Evolutionary conservation across 768 basidiomycete genomes (phyloP).

Genomic region (Lanmaoa rubissima): DNA sequence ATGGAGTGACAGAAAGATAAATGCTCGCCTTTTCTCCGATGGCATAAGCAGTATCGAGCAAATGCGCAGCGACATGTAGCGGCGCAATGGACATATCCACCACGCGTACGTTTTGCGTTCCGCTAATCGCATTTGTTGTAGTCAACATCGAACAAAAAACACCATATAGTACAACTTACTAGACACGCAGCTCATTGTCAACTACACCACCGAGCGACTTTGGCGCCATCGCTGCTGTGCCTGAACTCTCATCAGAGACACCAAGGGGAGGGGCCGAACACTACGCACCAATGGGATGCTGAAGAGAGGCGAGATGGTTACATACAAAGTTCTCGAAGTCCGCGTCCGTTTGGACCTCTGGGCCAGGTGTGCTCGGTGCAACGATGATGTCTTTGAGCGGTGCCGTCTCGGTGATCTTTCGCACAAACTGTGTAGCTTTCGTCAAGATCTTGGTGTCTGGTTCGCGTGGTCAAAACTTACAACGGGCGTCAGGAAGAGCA

Average conservation of each 20-base stretch:
- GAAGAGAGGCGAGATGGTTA: background rate
- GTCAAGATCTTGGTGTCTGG: slow-evolving; percentile 15
- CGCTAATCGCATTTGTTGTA: background rate
- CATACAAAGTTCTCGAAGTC: slow-evolving; percentile 16
- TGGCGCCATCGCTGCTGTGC: slow-evolving; percentile 21
- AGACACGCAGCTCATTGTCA: slow-evolving; percentile 14
- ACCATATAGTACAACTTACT: slow-evolving; percentile 1
- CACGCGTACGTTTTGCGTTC: slow-evolving; percentile 17
- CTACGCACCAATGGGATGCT: slow-evolving; percentile 16
- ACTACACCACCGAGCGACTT: slow-evolving; percentile 18
- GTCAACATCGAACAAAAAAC: background rate
- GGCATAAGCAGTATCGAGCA: slow-evolving; percentile 19
- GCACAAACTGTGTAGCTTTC: slow-evolving; percentile 12
- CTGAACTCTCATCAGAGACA: slow-evolving; percentile 5
- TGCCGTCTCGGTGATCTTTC: slow-evolving; percentile 15
- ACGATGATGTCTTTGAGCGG: slow-evolving; percentile 18
- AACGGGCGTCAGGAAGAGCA: background rate
- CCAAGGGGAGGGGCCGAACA: background rate
- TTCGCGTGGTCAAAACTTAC: background rate
- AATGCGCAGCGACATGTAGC: slow-evolving; percentile 12
- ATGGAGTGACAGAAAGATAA: background rate
- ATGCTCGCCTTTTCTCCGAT: slow-evolving; percentile 15
- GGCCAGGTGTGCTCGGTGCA: slow-evolving; percentile 19
- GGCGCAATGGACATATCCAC: slow-evolving; percentile 19
- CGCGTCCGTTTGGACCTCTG: slow-evolving; percentile 16